Conservation (phyloP, 164 flowering plant genomes). For the Amborella trichopoda region DNA sequence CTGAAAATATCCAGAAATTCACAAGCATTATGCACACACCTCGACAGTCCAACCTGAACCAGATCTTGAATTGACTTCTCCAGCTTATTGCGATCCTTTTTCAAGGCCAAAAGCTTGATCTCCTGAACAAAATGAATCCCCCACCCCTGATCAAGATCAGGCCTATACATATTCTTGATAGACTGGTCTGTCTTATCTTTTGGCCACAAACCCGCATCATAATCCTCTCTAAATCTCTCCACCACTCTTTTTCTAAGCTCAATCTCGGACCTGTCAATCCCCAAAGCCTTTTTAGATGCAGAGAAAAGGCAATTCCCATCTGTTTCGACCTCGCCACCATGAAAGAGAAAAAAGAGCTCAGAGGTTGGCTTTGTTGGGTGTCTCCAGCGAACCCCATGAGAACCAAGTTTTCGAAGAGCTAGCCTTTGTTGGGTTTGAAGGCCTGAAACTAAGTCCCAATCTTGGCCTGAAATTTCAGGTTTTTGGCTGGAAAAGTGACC, state of each 20-base stretch:
- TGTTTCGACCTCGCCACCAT: slow-evolving; percentile 14
- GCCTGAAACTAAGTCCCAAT: slow-evolving; percentile 10
- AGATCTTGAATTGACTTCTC: slow-evolving; percentile 9
- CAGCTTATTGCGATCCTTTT: slow-evolving; percentile 3
- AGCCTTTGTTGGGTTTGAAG: slow-evolving; percentile 6
- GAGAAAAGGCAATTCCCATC: slow-evolving; percentile 15
- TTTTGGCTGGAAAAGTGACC: too few relatives aligned
- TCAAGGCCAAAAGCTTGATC: slow-evolving; percentile 8
- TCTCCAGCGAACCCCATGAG: slow-evolving; percentile 12
- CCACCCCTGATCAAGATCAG: slow-evolving; percentile 12
- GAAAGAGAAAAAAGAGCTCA: slow-evolving; percentile 11
- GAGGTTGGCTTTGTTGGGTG: slow-evolving; percentile 8
- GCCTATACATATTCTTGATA: slow-evolving; percentile 8
- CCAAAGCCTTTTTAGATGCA: slow-evolving; percentile 6
- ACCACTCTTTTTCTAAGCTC: slow-evolving; percentile 10
- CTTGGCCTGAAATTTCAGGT: too few relatives aligned
- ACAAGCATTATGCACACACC: too few relatives aligned
- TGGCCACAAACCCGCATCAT: slow-evolving; percentile 1
- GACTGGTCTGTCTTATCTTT: slow-evolving; percentile 6
- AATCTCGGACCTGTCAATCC: slow-evolving; percentile 1
- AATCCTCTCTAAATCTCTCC: slow-evolving; percentile 8
- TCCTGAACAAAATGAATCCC: slow-evolving; percentile 15
- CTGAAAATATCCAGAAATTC: too few relatives aligned
- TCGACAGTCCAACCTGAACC: slow-evolving; percentile 8
- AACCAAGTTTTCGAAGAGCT: slow-evolving; percentile 2